Base-by-base conservation (phyloP, 352 stramenopile genomes). In the Pythium dissotocum region DNA sequence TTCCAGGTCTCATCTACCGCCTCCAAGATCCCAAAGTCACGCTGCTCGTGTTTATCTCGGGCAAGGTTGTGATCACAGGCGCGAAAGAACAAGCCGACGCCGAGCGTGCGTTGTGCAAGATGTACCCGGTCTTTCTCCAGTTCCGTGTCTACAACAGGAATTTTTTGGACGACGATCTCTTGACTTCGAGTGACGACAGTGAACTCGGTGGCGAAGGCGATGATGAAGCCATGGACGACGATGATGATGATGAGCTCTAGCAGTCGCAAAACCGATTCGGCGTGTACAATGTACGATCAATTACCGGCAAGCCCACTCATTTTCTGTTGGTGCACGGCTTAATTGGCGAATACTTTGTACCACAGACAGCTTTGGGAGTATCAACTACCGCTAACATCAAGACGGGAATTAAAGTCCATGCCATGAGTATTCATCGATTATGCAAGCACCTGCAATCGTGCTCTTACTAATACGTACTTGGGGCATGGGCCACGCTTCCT, bases 21-120 rank as follows among this genome's bases (percentile, higher is more conserved):
- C 82, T 99, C 71, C 75, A 96, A 2, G 75, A 91, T 52, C 95
- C 96, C 30, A 94, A 98, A 69, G 87, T 98, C 21, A 97, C 98
- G 24, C 77, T 99, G 32, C 77, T 99, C 24, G 97, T 99, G 16
- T 99, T 99, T 73, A 97, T 99, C n/a, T 94, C 85, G 30, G 97
- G 97, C n/a, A 99, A 98, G 71, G 77, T 99, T n/a, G 95, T 99
- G 8, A 87, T 99, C 64, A 99, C 95, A 1, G 96, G 96, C 14
- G 97, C 83, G 36, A 94, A 97, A 80, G 84, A 88, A 60, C 21
- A 61, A 44, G 67, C 72, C 49, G 61, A 79, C 21, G 70, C 61
- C 16, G 70, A 79, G 40, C 46, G 67, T 12, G 70, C 67, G 21
- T 40, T 79, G 6, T 77, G 70, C 54, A 77, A 69, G 35, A 64